phyloP scores from a whole-genome alignment of 1,284 basidiomycete species.

The Entoloma clypeatum region DNA sequence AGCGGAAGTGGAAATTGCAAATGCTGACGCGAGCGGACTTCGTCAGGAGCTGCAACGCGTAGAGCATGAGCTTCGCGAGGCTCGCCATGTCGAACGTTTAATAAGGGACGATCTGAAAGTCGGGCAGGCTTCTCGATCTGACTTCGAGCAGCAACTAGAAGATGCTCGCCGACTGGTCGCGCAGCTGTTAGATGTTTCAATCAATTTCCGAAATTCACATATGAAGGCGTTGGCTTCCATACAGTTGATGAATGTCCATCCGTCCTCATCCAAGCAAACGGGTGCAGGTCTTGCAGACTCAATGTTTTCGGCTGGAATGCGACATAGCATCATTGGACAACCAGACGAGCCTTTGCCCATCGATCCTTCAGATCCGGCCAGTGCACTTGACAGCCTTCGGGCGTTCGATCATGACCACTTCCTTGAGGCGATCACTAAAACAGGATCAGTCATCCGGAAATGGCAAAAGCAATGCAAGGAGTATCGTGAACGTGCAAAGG shows the following conservation, averaged over 20 bases:
- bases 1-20: constrained; percentile 54
- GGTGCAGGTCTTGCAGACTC: constrained; percentile 44
- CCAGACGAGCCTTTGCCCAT: constrained; percentile 66
- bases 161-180: constrained; percentile 59
- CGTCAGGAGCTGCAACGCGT: constrained; percentile 71
- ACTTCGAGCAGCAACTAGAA: constrained; percentile 62
- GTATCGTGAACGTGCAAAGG: constrained; percentile 87
- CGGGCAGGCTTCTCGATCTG: constrained; percentile 59
- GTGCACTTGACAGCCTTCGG: constrained; percentile 64
- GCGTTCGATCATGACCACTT: constrained; percentile 83
- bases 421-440: constrained; percentile 75
- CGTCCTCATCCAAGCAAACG: constrained; percentile 39
- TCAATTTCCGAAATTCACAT: constrained; percentile 70
- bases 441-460: constrained; percentile 84
- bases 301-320: constrained; percentile 42
- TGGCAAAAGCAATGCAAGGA: constrained; percentile 97
- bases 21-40: constrained; percentile 61
- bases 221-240: constrained; percentile 63
- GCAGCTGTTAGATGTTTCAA: constrained; percentile 69
- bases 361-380: constrained; percentile 66
- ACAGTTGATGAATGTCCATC: constrained; percentile 59
- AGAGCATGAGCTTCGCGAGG: constrained; percentile 62
- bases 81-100: constrained; percentile 55
- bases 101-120: constrained; percentile 60
- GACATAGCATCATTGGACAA: constrained; percentile 48